These are phyloP conservation scores for Globisporangium paddicum DNA, from an alignment of 352 stramenopile genomes.

Conservation along the genomic window DNA sequence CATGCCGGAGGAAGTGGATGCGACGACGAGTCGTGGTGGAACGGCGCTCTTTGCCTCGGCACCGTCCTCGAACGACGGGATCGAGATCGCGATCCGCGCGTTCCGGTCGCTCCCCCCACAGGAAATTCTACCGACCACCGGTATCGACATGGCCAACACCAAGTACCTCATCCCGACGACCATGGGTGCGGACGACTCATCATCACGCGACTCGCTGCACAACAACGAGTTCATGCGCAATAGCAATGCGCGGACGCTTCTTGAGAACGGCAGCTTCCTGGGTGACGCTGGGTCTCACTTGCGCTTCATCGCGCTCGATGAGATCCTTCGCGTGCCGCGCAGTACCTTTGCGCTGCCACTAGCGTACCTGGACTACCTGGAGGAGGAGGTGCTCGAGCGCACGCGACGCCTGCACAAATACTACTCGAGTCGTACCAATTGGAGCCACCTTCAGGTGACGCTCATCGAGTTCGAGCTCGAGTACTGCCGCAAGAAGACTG, in stretches of 20 bases:
- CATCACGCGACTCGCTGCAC: not conserved
- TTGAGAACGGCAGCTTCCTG: slow-evolving; percentile 69
- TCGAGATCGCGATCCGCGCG: slow-evolving; percentile 49
- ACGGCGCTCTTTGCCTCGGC: slow-evolving; percentile 9
- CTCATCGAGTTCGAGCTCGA: slow-evolving; percentile 46
- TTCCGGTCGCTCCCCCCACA: slow-evolving; percentile 48
- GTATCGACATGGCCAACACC: slow-evolving; percentile 65
- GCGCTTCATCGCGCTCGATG: slow-evolving; percentile 64
- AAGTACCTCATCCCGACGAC: slow-evolving; percentile 77
- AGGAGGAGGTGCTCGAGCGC: slow-evolving; percentile 54
- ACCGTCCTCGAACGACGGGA: slow-evolving; percentile 11
- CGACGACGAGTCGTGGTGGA: slow-evolving; percentile 9
- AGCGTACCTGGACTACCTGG: slow-evolving; percentile 70
- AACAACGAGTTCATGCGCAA: slow-evolving; percentile 17
- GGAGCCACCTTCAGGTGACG: slow-evolving; percentile 21
- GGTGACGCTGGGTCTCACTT: slow-evolving; percentile 29
- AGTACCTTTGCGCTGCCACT: slow-evolving; percentile 72
- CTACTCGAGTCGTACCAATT: slow-evolving; percentile 15
- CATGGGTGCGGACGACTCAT: slow-evolving; percentile 28
- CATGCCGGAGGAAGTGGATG: slow-evolving; percentile 8
- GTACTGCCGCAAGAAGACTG: slow-evolving; percentile 59
- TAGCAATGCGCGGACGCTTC: slow-evolving; percentile 34
- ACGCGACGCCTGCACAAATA: slow-evolving; percentile 50
- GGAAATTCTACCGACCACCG: slow-evolving; percentile 46
- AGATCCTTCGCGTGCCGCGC: slow-evolving; percentile 69